Percentiles rank a stretch among this genome's conserved stretches.
These are phyloP conservation scores for Alternaria arborescens DNA, from an alignment of 2,329 filamentous ascomycete genomes.

Conservation along the genomic window DNA sequence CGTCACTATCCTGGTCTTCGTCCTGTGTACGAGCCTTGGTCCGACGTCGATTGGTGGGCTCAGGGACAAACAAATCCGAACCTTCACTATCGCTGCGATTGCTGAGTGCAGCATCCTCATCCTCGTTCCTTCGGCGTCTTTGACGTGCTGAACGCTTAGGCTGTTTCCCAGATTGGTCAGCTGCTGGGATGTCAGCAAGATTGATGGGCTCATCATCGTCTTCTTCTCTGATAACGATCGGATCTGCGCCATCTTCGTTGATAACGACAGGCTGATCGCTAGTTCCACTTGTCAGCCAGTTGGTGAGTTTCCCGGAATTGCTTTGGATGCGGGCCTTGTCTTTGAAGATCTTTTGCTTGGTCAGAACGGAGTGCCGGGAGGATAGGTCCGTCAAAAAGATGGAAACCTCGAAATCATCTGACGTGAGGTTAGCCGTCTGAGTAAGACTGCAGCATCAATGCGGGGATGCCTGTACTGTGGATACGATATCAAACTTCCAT, in stretches of 20 bases:
- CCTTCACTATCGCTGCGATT: slow-evolving; percentile 45
- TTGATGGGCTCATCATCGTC: slow-evolving; percentile 63
- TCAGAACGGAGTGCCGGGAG: slow-evolving; percentile 84
- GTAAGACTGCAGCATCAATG: slow-evolving; percentile 14
- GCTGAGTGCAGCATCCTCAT: slow-evolving; percentile 23
- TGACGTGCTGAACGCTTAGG: slow-evolving; percentile 25
- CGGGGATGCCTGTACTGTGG: slow-evolving; percentile 3
- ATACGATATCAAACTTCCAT: neutral
- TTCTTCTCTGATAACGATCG: slow-evolving; percentile 62
- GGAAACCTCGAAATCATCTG: slow-evolving; percentile 94
- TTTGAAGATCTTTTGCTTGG: slow-evolving; percentile 79
- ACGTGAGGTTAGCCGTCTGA: slow-evolving; percentile 24
- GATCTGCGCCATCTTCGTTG: slow-evolving; percentile 55
- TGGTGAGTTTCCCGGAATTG: slow-evolving; percentile 58
- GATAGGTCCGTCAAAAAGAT: slow-evolving; percentile 90
- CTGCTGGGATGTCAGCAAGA: slow-evolving; percentile 67
- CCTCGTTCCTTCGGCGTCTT: slow-evolving; percentile 22
- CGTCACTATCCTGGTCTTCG: slow-evolving; percentile 32
- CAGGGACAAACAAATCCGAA: slow-evolving; percentile 39
- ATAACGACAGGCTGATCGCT: slow-evolving; percentile 55
- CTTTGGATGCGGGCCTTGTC: slow-evolving; percentile 56
- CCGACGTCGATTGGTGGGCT: slow-evolving; percentile 28
- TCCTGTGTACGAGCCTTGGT: slow-evolving; percentile 21
- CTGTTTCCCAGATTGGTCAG: slow-evolving; percentile 22
- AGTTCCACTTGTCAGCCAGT: slow-evolving; percentile 54